Conservation (phyloP, 768 basidiomycete species). For the Leccinum subtestaceum region DNA sequence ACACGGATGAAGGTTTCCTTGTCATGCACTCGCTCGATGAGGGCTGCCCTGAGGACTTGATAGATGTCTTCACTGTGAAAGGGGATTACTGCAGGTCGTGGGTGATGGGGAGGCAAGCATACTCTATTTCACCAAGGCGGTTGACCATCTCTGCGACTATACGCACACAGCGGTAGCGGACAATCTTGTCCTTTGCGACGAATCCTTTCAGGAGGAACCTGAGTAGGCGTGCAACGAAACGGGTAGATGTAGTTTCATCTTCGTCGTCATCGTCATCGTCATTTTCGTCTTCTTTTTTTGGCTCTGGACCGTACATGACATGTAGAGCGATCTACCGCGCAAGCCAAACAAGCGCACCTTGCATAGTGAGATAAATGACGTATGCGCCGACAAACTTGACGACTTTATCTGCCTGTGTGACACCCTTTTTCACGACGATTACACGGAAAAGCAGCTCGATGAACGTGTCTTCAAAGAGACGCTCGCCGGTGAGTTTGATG, state of each 20-base stretch:
- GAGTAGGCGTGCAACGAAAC: slow-evolving; percentile 67
- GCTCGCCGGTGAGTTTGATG: slow-evolving; percentile 69
- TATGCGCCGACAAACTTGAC: slow-evolving; percentile 84
- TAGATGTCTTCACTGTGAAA: slow-evolving; percentile 72
- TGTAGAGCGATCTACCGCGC: background rate
- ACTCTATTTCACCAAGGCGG: slow-evolving; percentile 86
- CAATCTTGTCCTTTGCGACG: slow-evolving; percentile 80
- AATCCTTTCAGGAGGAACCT: slow-evolving; percentile 77
- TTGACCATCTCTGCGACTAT: slow-evolving; percentile 78
- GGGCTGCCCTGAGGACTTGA: slow-evolving; percentile 50
- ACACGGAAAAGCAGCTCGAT: slow-evolving; percentile 56
- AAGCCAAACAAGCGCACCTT: slow-evolving; percentile 46
- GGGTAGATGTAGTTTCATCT: slow-evolving; percentile 65
- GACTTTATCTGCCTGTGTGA: slow-evolving; percentile 66
- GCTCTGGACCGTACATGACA: slow-evolving; percentile 28
- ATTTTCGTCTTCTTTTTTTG: slow-evolving; percentile 31
- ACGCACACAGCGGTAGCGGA: slow-evolving; percentile 77
- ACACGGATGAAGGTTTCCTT: slow-evolving; percentile 75
- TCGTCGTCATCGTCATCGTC: slow-evolving; percentile 47
- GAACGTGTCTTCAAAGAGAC: slow-evolving; percentile 67
- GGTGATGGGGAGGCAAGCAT: slow-evolving; percentile 22
- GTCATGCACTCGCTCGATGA: slow-evolving; percentile 74
- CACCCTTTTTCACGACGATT: slow-evolving; percentile 78
- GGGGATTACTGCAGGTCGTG: background rate
- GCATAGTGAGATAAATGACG: slow-evolving; percentile 69